Evolutionary conservation across 2,329 filamentous ascomycete genomes (phyloP).

Genomic region (Chaetomium sp.): DNA sequence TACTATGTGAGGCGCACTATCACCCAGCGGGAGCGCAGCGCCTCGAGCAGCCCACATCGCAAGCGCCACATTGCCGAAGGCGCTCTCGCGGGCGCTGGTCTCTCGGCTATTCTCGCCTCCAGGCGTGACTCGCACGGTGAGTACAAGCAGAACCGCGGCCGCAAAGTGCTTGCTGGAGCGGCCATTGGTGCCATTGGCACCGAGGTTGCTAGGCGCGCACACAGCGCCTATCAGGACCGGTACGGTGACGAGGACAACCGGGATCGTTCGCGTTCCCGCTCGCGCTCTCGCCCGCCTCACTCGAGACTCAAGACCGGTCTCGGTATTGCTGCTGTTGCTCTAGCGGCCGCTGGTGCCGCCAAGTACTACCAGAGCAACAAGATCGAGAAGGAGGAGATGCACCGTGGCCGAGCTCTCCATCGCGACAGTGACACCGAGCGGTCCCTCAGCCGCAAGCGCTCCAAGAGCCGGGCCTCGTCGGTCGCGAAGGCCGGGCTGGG

Average conservation of each 20-base stretch:
- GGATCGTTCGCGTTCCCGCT: slow-evolving; percentile 19
- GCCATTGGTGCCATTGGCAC: slow-evolving; percentile 57
- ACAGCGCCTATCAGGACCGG: slow-evolving; percentile 54
- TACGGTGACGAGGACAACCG: slow-evolving; percentile 32
- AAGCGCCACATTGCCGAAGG: slow-evolving; percentile 57
- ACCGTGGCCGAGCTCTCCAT: slow-evolving; percentile 50
- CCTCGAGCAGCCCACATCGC: slow-evolving; percentile 40
- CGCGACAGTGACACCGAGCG: slow-evolving; percentile 35
- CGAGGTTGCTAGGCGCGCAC: slow-evolving; percentile 53
- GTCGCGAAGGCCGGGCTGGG: slow-evolving; percentile 53
- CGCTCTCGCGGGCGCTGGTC: slow-evolving; percentile 57
- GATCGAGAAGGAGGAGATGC: slow-evolving; percentile 52
- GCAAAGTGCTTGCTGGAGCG: slow-evolving; percentile 55
- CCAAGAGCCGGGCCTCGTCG: slow-evolving; percentile 41
- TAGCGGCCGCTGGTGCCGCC: slow-evolving; percentile 58
- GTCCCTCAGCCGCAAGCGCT: slow-evolving; percentile 38
- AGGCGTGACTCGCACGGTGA: slow-evolving; percentile 47
- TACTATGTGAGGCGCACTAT: slow-evolving; percentile 40
- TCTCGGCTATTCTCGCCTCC: slow-evolving; percentile 52
- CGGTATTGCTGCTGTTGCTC: slow-evolving; percentile 55
- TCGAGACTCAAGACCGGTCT: slow-evolving; percentile 54
- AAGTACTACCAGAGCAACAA: slow-evolving; percentile 58
- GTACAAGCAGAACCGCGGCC: slow-evolving; percentile 44
- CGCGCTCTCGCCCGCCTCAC: slow-evolving; percentile 33
- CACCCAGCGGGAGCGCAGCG: slow-evolving; percentile 45